Evolutionary conservation across 2,329 filamentous ascomycete species (phyloP), one percentile per base, ranked within the genome.

Genomic region (Emydomyces testavorans): DNA sequence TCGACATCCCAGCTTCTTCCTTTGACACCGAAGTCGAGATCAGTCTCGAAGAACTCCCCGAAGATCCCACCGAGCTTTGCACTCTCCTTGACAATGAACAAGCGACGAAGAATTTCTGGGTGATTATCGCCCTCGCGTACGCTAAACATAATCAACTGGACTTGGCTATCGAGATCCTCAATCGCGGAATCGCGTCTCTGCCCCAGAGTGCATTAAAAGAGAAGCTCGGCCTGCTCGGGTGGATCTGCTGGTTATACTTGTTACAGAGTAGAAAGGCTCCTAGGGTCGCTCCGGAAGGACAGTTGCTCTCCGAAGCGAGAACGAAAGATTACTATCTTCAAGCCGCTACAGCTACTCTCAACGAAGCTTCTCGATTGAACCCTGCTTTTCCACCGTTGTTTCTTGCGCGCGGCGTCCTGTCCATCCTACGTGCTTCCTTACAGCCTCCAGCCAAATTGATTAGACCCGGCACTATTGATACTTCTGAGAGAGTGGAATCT

Each of bases 61-160:
- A 96, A 64, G 92, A 96, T 62, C 86, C 87, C 16, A 94, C 85
- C 39, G 92, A 98, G 70, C 77, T 98, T 4, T 98, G 92, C 65
- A 92, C 86, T 24, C 76, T 98, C 43, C 80, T 98, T 54, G 90
- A 98, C 69, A 94, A 92, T 61, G 93, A 98, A 66, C 81, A 83
- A 60, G 89, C 88, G 13, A 83, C 86, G 31, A 88, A 90, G 59
- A 86, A 82, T 45, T 93, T 93, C 57, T 98, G 93, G 93, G 90
- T 98, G 74, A 90, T 87, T n/a, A 92, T 96, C 56, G 85, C 93
- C 35, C 75, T 96, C 50, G 90, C 90, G 40, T 98, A 98, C 62
- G 90, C 92, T 34, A 98, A 96, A 70, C 87, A 94, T 69, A 82
- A 83, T 62, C 94, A 94, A 69, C 79, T 92, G 53, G 89, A 95